Evolutionary conservation across 495 filamentous ascomycete species (phyloP).

Genomic region (Hyaloscypha hepaticicola): DNA sequence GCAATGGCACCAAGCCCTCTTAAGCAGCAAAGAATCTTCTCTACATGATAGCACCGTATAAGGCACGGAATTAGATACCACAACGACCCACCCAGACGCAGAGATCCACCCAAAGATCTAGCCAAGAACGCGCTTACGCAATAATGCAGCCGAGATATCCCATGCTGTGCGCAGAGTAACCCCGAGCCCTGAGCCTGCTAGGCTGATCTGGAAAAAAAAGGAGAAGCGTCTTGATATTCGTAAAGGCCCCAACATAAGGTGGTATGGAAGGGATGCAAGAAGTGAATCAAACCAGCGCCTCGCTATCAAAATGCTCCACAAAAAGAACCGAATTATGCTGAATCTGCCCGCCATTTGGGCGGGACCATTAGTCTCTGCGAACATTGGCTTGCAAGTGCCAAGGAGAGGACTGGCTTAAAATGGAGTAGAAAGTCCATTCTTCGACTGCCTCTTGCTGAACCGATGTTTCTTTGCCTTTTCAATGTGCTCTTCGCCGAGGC

Average conservation of each 20-base stretch:
- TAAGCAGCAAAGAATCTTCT: neutral
- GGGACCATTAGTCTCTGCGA: neutral
- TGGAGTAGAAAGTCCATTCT: conserved; percentile 82
- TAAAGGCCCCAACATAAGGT: conserved; percentile 11
- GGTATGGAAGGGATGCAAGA: conserved; percentile 26
- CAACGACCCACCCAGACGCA: neutral
- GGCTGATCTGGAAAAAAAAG: neutral
- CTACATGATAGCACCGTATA: neutral
- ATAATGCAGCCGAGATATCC: conserved; percentile 27
- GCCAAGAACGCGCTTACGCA: conserved; percentile 22
- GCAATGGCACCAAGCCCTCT: neutral
- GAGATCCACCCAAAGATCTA: conserved; percentile 14
- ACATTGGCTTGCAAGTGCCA: neutral
- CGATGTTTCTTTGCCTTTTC: conserved; percentile 66
- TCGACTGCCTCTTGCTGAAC: conserved; percentile 87
- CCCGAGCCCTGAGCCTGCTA: neutral
- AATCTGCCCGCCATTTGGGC: neutral
- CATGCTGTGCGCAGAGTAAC: conserved; percentile 16
- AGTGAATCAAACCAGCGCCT: conserved; percentile 28
- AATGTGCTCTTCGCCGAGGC: conserved; percentile 38
- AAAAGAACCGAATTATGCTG: conserved; percentile 20
- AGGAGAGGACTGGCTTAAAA: conserved; percentile 47
- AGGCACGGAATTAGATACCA: neutral
- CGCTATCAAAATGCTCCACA: conserved; percentile 28
- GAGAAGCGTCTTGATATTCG: conserved; percentile 15